These are phyloP conservation scores for Mycena vitilis DNA, from an alignment of 768 basidiomycete genomes.

Conservation along the genomic window DNA sequence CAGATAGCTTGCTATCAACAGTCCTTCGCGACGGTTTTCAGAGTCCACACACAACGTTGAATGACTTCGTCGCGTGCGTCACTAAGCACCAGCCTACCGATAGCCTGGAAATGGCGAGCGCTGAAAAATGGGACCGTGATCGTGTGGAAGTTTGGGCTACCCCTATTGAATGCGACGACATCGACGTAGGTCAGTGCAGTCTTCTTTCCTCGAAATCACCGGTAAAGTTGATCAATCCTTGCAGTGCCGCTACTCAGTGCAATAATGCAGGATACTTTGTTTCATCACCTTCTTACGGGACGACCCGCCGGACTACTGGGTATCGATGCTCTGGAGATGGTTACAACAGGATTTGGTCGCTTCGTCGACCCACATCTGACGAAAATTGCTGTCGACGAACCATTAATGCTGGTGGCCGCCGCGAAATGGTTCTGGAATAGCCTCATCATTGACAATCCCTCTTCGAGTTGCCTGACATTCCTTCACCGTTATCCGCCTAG, in stretches of 20 bases:
- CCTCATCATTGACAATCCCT: too few species aligned
- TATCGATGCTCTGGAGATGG: too few species aligned
- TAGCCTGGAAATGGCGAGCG: background rate
- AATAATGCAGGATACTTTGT: background rate
- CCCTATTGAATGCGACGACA: background rate
- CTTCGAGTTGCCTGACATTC: too few species aligned
- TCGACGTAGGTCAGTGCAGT: background rate
- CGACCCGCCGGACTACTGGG: too few species aligned
- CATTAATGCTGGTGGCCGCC: too few species aligned
- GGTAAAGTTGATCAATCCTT: background rate
- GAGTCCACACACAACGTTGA: constrained; percentile 12
- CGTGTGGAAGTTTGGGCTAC: background rate
- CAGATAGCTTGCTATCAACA: constrained; percentile 5
- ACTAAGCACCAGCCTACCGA: background rate
- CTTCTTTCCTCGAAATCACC: background rate
- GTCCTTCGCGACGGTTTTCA: constrained; percentile 6
- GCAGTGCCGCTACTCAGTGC: too few species aligned
- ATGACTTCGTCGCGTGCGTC: background rate
- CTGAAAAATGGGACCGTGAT: background rate
- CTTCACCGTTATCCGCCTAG: too few species aligned
- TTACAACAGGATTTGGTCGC: too few species aligned
- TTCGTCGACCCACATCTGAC: too few species aligned
- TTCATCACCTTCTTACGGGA: background rate
- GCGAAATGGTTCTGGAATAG: too few species aligned
- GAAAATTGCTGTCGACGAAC: too few species aligned